Evolutionary conservation across 208 protist species (phyloP).

Genomic region (Herpetomonas samuelpessoai): DNA sequence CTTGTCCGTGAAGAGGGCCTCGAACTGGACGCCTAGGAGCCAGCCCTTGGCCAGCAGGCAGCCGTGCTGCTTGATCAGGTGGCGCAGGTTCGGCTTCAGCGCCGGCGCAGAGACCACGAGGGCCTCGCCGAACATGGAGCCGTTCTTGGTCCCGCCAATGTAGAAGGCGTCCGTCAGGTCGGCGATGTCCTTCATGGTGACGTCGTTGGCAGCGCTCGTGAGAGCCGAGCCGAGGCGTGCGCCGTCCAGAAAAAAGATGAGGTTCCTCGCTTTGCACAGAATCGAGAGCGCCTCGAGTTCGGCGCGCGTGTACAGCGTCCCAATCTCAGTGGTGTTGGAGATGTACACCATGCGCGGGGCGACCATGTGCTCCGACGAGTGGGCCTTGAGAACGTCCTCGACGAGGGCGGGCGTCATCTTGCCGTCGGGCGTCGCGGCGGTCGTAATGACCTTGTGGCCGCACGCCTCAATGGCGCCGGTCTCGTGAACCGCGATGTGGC

Average conservation of each 20-base stretch:
- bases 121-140: conserved; percentile 44
- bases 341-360: conserved; percentile 45
- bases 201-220: conserved; percentile 19
- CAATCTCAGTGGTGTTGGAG: conserved; percentile 50
- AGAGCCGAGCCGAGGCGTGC: conserved; percentile 38
- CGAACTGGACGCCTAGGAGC: conserved; percentile 50
- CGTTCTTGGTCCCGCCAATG: conserved; percentile 48
- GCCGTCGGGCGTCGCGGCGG: conserved; percentile 22
- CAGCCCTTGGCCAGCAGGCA: conserved; percentile 55
- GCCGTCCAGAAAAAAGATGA: conserved; percentile 49
- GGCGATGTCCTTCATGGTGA: conserved; percentile 41
- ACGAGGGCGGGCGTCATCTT: conserved; percentile 34
- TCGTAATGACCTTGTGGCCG: conserved; percentile 46
- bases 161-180: conserved; percentile 43
- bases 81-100: conserved; percentile 30
- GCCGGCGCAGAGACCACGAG: conserved; percentile 27
- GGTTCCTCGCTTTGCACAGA: conserved; percentile 23
- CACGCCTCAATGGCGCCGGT: conserved; percentile 42
- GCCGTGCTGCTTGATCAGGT: conserved; percentile 46
- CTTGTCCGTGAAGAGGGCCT: conserved; percentile 36
- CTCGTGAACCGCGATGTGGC: conserved; percentile 51
- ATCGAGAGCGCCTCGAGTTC: conserved; percentile 33
- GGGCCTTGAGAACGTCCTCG: conserved; percentile 20
- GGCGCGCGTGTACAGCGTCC: conserved; percentile 39
- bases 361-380: conserved; percentile 45